Evolutionary conservation across 805 yeast genomes (phyloP), one percentile per base, ranked within the genome.

Genomic region (Wickerhamomyces subpelliculosus): DNA sequence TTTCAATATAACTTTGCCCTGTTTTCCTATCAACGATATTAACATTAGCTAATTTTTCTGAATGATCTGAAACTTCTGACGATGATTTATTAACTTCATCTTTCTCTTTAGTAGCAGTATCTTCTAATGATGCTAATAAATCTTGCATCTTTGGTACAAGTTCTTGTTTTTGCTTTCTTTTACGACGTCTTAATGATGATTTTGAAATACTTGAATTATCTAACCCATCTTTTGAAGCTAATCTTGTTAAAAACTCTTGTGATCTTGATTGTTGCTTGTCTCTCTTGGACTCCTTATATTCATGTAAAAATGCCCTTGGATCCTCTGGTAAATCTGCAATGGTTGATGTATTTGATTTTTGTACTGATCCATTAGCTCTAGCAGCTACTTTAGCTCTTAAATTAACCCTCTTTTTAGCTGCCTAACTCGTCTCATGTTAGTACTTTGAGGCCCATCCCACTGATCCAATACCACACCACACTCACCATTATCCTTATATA

Each of bases 111-210:
- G 33, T 42, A 20, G 20, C 38, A 21, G 44, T 47, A 4, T 44
- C 49, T 18, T 67, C 71, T 36, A 84, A 62, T 14, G 73, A 75
- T 22, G 64, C 64, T 38, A 78, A 61, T 32, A 84, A 58, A 46
- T 84, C 93, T 37, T 70, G 66, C 74, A 84, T 70, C 49, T 78
- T 72, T 5, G 89, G 86, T 48, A 73, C 74, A 42, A 84, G 62
- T 46, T 79, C 75, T 40, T 81, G 83, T 48, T 72, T 73, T 35
- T 68, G 65, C 48, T 70, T 73, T 46, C 84, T 75, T 49, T 80
- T 79, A 46, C 86, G 70, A 57, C 80, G 69, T 52, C 86, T 70
- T 4, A 71, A 44, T 0, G 87, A 65, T 6, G 86, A 78, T 54
- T 83, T 84, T 17, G 87, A 78, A 31, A 84, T 67, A 18, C 74